Base-by-base conservation (phyloP, 2,329 filamentous ascomycete species). In the Exophiala xenobiotica region DNA sequence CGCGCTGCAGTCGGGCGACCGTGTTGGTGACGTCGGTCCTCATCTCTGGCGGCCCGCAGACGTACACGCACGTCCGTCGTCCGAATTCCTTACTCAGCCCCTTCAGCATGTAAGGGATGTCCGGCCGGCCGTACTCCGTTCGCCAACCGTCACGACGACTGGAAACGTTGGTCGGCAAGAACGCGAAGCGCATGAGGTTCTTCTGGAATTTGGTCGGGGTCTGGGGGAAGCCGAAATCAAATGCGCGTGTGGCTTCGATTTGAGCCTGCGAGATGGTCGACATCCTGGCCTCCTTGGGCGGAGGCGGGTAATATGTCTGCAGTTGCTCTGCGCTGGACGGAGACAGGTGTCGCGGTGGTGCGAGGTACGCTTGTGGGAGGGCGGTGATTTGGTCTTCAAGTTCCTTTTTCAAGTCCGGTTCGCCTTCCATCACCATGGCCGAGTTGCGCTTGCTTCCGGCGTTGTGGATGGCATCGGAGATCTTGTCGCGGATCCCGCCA, bases 11-110 rank as follows among this genome's bases (percentile, higher is more conserved):
- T 51, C 80, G 75, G 2, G 92, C 92, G 19, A 96, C 89, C 0
- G 88, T 87, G 60, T 83, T 88, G n/a, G 88, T 85, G 12, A 96
- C 91, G 60, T 90, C 90, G 9, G 91, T 83, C 57, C 92, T 77
- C 90, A 96, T 95, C 51, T 82, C 78, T 1, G 89, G 83, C 14
- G 92, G 92, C 0, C 92, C 92, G 65, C 92, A 97, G 11, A 97
- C 91, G 68, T 95, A 96, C 4, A 96, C 88, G 60, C 90, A 92
- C 2, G 89, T 90, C 51, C 90, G 76, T 38, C 87, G 78, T 1
- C 92, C 91, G 51, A 95, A 86, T n/a, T 84, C 86, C 18, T 81
- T 84, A 3, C 88, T 87, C 80, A 90, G 86, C 58, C 93, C 84
- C 63, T 82, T 85, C 47, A 97, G 78, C 82, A 95, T 89, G 67